phyloP scores from a whole-genome alignment of 2,329 filamentous ascomycete species.

The Xylariales sp. region DNA sequence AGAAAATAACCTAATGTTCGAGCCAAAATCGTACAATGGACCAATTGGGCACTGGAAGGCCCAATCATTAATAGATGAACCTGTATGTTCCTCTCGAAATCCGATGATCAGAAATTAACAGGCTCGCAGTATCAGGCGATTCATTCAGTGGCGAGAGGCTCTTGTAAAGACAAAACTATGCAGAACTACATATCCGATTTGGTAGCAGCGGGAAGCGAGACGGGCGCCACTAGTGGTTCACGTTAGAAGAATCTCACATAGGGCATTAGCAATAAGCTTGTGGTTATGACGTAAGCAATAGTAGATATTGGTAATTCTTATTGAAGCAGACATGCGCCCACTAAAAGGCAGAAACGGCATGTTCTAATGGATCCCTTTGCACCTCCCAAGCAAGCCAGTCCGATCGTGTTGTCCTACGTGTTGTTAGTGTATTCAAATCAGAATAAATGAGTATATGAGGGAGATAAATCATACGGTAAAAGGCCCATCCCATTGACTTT shows the following conservation, averaged over 20 bases:
- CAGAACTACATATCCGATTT: neutral
- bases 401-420: constrained; percentile 85
- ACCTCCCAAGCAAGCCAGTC: constrained; percentile 98
- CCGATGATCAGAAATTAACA: constrained; percentile 1
- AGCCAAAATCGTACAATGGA: neutral
- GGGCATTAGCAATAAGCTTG: neutral
- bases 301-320: constrained; percentile 5
- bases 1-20: constrained; percentile 19
- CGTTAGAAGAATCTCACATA: constrained; percentile 15
- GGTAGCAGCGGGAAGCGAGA: constrained; percentile 21
- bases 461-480: constrained; percentile 74
- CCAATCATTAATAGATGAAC: constrained; percentile 36
- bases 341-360: constrained; percentile 71
- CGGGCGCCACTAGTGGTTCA: constrained; percentile 39
- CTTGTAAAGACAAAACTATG: neutral
- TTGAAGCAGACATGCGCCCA: neutral
- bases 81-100: constrained; percentile 15
- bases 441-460: neutral
- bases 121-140: constrained; percentile 33
- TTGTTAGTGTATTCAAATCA: constrained; percentile 45
- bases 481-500: constrained; percentile 97
- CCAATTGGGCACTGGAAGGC: constrained; percentile 31
- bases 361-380: constrained; percentile 75
- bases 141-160: constrained; percentile 18
- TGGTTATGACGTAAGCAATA: constrained; percentile 4